Conservation (phyloP, 495 filamentous ascomycete species). For the Daldinia vernicosa region DNA sequence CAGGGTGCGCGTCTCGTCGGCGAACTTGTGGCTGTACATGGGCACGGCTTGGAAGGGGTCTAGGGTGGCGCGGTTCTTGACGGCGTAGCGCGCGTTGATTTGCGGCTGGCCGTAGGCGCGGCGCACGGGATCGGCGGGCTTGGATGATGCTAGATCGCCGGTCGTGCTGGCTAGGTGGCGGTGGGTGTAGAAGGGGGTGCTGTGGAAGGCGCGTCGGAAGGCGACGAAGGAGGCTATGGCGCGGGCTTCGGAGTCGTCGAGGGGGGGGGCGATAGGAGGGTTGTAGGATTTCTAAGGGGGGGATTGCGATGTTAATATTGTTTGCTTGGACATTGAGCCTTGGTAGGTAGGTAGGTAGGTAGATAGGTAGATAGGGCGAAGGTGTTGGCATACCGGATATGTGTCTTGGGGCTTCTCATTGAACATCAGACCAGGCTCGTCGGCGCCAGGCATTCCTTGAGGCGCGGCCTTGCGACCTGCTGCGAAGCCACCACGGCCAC, state of each 20-base stretch:
- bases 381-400: constrained; percentile 38
- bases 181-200: constrained; percentile 60
- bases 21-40: constrained; percentile 59
- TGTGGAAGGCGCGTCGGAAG: constrained; percentile 59
- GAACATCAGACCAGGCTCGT: constrained; percentile 44
- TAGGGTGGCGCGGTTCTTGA: constrained; percentile 55
- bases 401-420: constrained; percentile 45
- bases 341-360: neutral
- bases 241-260: constrained; percentile 52
- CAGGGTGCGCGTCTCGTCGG: constrained; percentile 54
- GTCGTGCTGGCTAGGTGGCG: constrained; percentile 38
- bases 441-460: constrained; percentile 47
- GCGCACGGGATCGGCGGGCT: constrained; percentile 32
- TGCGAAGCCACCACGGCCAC: constrained; percentile 47
- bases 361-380: no score
- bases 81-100: constrained; percentile 59
- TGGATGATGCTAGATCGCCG: constrained; percentile 32
- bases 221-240: constrained; percentile 57
- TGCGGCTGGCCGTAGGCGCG: constrained; percentile 59
- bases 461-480: constrained; percentile 45
- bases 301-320: neutral
- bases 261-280: constrained; percentile 51
- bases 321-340: neutral
- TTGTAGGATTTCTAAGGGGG: constrained; percentile 49
- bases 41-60: constrained; percentile 63